Base-by-base conservation (phyloP, 257 asterid genomes). In the Solanum arcanum region DNA sequence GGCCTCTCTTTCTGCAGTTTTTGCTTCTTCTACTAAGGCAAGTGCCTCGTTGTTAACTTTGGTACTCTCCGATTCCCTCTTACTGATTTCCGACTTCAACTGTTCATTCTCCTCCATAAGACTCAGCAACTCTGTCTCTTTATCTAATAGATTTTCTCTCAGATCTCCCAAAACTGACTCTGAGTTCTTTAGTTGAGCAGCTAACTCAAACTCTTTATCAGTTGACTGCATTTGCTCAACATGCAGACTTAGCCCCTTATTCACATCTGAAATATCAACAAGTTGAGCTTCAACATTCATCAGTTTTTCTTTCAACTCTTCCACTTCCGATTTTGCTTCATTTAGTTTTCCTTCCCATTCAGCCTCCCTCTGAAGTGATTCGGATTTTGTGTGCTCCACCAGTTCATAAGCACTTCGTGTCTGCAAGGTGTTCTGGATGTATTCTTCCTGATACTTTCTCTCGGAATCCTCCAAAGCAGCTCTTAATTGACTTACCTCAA, bases 381-480 rank as follows among this genome's bases (percentile, higher is more conserved):
- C 94, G 0, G 92, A 85, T 88, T 93, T 93, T 11, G 92, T 87
- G 74, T 44, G 94, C 87, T 95, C 97, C 88, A 92, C 93, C 35
- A 93, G 87, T 75, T 94, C 98, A 66, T 89, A 91, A 15, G 98
- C 97, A 27, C 91, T 91, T 85, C 93, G 90, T 23, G 96, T 92
- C 91, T 93, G 93, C 93, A 92, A 84, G 9, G 94, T 92, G 89
- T 95, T 94, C 85, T 92, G 91, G 5, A 93, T 87, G 89, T 92
- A 90, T 87, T 94, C 94, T 62, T 94, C 96, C 39, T 87, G 93
- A 87, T 93, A 92, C 93, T 93, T 91, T 83, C 87, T 94, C 62
- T 95, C 98, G 60, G 98, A 95, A 72, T 89, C 93, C 90, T 93
- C 98, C 12, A 97, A 92, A 7, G 94, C 95, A 47, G 88, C 93